These are phyloP conservation scores for Friedmanniomyces endolithicus DNA, from an alignment of 495 filamentous ascomycete genomes.

Conservation along the genomic window DNA sequence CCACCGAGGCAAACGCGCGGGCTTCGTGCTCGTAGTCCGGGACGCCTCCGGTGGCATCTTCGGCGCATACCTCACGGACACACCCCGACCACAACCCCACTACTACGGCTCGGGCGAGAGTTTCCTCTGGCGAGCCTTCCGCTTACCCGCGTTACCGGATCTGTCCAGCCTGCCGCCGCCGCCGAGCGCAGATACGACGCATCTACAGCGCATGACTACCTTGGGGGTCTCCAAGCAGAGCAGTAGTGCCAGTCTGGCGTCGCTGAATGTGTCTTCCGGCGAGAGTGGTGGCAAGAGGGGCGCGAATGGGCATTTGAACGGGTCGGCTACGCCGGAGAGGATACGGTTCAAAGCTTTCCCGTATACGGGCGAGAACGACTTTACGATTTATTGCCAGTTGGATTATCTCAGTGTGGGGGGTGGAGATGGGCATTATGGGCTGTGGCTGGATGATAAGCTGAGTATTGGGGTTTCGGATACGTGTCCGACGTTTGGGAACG, in stretches of 20 bases:
- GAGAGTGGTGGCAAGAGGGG: background rate
- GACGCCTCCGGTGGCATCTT: conserved; percentile 70
- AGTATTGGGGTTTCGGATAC: conserved; percentile 70
- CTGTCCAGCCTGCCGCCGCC: conserved; percentile 53
- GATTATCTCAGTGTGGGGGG: conserved; percentile 80
- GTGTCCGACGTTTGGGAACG: conserved; percentile 88
- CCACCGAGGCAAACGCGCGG: conserved; percentile 55
- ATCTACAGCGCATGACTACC: conserved; percentile 61
- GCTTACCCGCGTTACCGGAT: conserved; percentile 40
- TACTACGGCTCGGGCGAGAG: conserved; percentile 96
- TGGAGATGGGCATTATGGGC: conserved; percentile 76
- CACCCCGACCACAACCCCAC: conserved; percentile 62
- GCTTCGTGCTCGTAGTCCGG: conserved; percentile 75
- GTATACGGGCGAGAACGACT: conserved; percentile 91
- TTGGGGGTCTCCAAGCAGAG: conserved; percentile 28
- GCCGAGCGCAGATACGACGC: conserved; percentile 59
- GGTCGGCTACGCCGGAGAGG: conserved; percentile 41
- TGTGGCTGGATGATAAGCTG: conserved; percentile 86
- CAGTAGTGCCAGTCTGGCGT: conserved; percentile 4
- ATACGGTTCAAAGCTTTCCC: conserved; percentile 95
- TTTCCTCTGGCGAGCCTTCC: conserved; percentile 84
- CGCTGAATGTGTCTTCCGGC: conserved; percentile 7
- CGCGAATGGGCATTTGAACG: conserved; percentile 7
- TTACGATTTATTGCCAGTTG: conserved; percentile 83
- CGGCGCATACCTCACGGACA: conserved; percentile 86